Base-by-base conservation (phyloP, 768 basidiomycete species). In the Macrolepiota albuminosa region DNA sequence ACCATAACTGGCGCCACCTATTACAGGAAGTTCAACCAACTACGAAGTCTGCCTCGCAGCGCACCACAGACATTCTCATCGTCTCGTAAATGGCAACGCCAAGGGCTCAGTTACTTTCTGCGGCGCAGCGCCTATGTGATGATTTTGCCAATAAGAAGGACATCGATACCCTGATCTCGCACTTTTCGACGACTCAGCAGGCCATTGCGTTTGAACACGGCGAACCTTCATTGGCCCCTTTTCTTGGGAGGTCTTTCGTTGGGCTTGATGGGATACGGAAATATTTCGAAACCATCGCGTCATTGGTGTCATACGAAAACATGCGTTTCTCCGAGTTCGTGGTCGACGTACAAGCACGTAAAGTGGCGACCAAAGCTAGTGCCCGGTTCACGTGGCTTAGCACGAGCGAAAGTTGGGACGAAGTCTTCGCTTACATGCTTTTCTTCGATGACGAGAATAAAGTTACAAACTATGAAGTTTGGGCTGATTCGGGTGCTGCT, bases 401-500 rank as follows among this genome's bases (percentile, higher is more conserved):
- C 61, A 83, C 82, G 5, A 65, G 68, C 47, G 74, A 86, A 67
- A 76, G 75, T 78, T 88, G 87, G 86, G 71, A 83, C 31, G 87
- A 88, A 73, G 77, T 74, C 16, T 88, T 88, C 64, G 71, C 75
- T 9, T 87, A 87, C 64, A 74, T 80, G 18, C 69, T 88, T 61
- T 83, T 83, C 67, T 87, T 87, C 66, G 85, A 86, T 57, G 75
- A 81, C 26, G 76, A 79, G 33, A 66, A 71, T 57, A 86, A 81
- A 69, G 73, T 88, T n/a, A 73, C 73, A 26, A 73, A 77, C 46
- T 86, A 85, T 75, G 81, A 88, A 66, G 78, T 88, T 2, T 88
- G 86, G 86, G 84, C 83, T 11, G 87, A 88, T 69, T 82, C 85
- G 7, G 86, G 84, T 11, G 81, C 85, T 6, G 79, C 83, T 10